Evolutionary conservation across 2,329 filamentous ascomycete species (phyloP).

Genomic region (Furcasterigmium furcatum): DNA sequence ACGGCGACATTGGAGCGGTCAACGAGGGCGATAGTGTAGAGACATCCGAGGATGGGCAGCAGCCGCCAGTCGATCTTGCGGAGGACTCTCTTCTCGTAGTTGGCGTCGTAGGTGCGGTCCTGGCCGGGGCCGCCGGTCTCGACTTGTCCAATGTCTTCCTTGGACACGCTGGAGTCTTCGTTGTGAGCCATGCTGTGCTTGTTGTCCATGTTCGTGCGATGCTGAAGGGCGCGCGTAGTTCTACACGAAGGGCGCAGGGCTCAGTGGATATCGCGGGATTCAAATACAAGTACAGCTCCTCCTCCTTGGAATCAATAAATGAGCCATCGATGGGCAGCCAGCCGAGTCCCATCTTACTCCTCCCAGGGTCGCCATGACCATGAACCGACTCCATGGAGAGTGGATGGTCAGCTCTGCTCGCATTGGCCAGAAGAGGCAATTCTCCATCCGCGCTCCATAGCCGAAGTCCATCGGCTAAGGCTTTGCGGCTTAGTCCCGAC

Average conservation of each 20-base stretch:
- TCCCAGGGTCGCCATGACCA: no score
- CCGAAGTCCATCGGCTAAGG: not conserved
- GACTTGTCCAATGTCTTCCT: not conserved
- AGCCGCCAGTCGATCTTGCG: constrained; percentile 30
- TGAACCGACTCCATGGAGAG: not conserved
- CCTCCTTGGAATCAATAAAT: no score
- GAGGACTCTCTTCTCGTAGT: constrained; percentile 7
- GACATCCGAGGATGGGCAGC: constrained; percentile 20
- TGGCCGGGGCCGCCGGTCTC: not conserved
- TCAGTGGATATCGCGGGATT: not conserved
- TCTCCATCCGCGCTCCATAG: not conserved
- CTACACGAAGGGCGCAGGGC: not conserved
- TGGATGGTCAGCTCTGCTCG: not conserved
- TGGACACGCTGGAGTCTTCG: not conserved
- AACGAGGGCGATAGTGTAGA: constrained; percentile 23
- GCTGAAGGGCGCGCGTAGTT: not conserved
- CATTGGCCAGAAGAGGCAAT: not conserved
- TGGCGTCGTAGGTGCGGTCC: not conserved
- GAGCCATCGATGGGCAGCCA: no score
- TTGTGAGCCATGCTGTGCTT: not conserved
- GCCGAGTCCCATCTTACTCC: no score
- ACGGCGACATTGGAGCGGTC: constrained; percentile 27
- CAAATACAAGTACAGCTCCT: not conserved
- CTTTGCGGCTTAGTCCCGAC: not conserved
- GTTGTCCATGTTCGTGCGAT: no score